These are phyloP conservation scores for Gomphus bonarii DNA, from an alignment of 1,284 basidiomycete genomes.

Conservation along the genomic window DNA sequence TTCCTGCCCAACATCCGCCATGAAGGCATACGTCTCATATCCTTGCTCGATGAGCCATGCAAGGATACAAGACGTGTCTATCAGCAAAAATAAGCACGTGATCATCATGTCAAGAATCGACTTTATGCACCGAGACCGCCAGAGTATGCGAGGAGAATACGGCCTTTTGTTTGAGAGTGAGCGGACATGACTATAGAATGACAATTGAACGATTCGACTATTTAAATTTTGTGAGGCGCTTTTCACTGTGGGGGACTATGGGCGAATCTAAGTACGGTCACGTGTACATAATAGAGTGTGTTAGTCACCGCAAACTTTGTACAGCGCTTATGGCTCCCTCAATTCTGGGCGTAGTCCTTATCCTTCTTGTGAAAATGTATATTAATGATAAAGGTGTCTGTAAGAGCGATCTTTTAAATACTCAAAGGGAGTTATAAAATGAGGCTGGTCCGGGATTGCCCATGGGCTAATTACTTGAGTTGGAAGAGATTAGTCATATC, in stretches of 20 bases:
- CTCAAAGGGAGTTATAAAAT: too few relatives aligned
- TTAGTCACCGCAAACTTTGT: too few relatives aligned
- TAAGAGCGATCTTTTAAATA: too few relatives aligned
- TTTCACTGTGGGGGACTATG: not conserved
- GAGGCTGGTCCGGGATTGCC: too few relatives aligned
- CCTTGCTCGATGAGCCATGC: slow-evolving; percentile 97
- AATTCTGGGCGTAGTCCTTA: too few relatives aligned
- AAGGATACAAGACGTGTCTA: slow-evolving; percentile 94
- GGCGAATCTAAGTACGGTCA: not conserved
- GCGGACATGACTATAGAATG: not conserved
- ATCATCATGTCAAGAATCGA: slow-evolving; percentile 1
- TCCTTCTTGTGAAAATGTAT: too few relatives aligned
- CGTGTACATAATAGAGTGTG: not conserved
- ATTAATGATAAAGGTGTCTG: too few relatives aligned
- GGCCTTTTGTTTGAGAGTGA: slow-evolving; percentile 38
- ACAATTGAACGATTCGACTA: not conserved
- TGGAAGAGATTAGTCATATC: too few relatives aligned
- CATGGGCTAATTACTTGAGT: too few relatives aligned
- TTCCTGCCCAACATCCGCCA: slow-evolving; percentile 98
- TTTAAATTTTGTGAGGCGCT: not conserved
- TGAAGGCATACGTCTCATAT: slow-evolving; percentile 96
- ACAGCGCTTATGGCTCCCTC: too few relatives aligned
- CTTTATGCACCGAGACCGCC: slow-evolving; percentile 84
- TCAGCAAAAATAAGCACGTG: not conserved
- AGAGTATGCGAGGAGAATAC: slow-evolving; percentile 93